Percentiles rank a stretch among this genome's conserved stretches.
Evolutionary conservation across 352 stramenopile species (phyloP).

Genomic region (Globisporangium heterothallicum): DNA sequence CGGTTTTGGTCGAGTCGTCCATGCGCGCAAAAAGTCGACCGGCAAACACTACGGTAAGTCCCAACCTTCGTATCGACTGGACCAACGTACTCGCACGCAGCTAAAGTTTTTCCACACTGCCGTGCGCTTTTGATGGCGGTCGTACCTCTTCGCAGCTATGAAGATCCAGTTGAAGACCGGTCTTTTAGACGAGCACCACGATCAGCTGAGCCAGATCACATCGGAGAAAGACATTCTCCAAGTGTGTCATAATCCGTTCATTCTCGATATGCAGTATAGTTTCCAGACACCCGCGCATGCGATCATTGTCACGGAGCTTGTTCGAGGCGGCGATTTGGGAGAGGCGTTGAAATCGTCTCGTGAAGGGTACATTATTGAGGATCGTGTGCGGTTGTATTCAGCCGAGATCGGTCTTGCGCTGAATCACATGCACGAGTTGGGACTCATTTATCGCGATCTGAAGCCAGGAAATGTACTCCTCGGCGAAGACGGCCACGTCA

Average conservation of each 20-base stretch:
- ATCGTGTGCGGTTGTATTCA: constrained; percentile 72
- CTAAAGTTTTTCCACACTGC: too few species aligned
- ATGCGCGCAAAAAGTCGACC: constrained; percentile 86
- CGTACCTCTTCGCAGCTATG: constrained; percentile 81
- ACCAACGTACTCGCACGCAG: too few species aligned
- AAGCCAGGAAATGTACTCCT: constrained; percentile 89
- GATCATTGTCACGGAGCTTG: constrained; percentile 86
- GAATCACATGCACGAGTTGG: constrained; percentile 85
- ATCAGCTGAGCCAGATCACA: constrained; percentile 80
- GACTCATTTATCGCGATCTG: constrained; percentile 84
- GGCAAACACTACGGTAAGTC: constrained; percentile 83
- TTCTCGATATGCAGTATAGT: constrained; percentile 89
- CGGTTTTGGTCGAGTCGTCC: constrained; percentile 88
- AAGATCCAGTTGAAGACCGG: constrained; percentile 91
- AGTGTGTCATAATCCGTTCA: constrained; percentile 85
- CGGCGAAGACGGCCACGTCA: constrained; percentile 84
- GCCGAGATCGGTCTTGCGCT: constrained; percentile 84
- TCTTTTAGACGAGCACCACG: constrained; percentile 81
- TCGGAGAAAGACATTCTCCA: constrained; percentile 88
- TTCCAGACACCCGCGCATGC: constrained; percentile 83
- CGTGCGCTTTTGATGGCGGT: too few species aligned
- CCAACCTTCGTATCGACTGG: background rate
- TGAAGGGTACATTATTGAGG: constrained; percentile 72
- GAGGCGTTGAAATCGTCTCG: constrained; percentile 64
- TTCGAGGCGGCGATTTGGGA: constrained; percentile 73